These are phyloP conservation scores for Stephania yunnanensis DNA, from an alignment of 164 flowering plant species.

Conservation along the genomic window DNA sequence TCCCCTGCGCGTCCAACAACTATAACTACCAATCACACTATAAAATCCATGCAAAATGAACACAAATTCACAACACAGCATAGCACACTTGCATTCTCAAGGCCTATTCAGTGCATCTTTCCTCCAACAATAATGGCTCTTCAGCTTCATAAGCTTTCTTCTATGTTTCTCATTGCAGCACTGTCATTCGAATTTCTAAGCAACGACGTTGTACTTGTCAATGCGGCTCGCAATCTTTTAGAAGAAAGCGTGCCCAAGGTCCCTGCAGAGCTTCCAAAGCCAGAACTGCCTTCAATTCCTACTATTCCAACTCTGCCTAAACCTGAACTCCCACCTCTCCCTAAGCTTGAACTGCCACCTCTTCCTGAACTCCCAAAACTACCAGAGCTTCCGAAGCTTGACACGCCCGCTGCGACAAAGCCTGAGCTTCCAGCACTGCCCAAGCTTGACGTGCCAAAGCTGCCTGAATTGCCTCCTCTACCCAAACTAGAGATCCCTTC, in stretches of 20 bases:
- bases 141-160: background rate
- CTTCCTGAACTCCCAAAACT: constrained; percentile 16
- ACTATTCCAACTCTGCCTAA: constrained; percentile 8
- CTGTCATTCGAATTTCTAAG: background rate
- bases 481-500: constrained; percentile 14
- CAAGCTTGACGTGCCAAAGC: background rate
- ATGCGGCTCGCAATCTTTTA: constrained; percentile 7
- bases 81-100: background rate
- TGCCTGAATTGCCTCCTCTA: constrained; percentile 9
- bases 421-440: constrained; percentile 12
- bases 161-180: background rate
- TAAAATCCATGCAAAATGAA: constrained; percentile 1
- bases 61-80: background rate
- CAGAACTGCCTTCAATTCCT: background rate
- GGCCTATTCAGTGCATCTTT: background rate
- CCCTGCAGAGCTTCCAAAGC: background rate
- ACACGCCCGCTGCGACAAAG: constrained; percentile 10
- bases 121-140: background rate
- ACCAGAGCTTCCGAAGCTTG: constrained; percentile 14
- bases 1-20: background rate
- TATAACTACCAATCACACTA: background rate
- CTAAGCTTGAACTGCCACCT: constrained; percentile 21
- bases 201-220: background rate
- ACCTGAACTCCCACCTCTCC: constrained; percentile 12
- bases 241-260: background rate